phyloP scores from a whole-genome alignment of 2,329 filamentous ascomycete genomes.

The Rutstroemia sp. region DNA sequence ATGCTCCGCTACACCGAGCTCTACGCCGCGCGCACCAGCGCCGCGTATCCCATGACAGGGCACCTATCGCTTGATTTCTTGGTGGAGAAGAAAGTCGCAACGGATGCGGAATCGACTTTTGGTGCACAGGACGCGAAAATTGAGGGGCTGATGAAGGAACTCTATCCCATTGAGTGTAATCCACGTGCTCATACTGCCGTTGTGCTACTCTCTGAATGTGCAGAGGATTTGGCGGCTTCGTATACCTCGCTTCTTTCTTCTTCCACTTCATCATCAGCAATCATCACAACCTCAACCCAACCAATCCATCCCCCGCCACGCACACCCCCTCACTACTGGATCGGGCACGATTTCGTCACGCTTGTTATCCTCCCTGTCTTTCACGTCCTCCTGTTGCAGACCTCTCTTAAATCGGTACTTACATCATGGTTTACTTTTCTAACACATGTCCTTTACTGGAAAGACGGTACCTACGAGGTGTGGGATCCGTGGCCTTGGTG shows the following conservation, averaged over 20 bases:
- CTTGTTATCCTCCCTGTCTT: conserved; percentile 40
- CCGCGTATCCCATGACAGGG: conserved; percentile 46
- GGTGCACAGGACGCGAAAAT: not conserved
- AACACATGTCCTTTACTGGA: conserved; percentile 40
- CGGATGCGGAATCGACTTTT: not conserved
- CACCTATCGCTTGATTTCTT: conserved; percentile 52
- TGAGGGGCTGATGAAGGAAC: conserved; percentile 28
- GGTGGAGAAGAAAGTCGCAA: not conserved
- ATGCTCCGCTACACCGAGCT: conserved; percentile 59
- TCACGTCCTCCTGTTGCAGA: conserved; percentile 21
- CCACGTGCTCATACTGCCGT: conserved; percentile 63
- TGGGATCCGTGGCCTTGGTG: conserved; percentile 51
- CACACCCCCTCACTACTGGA: conserved; percentile 49
- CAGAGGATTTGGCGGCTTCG: conserved; percentile 35
- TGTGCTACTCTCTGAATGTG: conserved; percentile 44
- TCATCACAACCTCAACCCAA: not conserved
- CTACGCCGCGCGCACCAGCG: conserved; percentile 36
- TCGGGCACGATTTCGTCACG: conserved; percentile 55
- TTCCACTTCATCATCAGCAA: conserved; percentile 2
- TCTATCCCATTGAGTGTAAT: conserved; percentile 67
- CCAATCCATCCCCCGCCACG: conserved; percentile 17
- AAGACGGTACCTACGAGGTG: conserved; percentile 44
- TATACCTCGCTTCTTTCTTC: conserved; percentile 42
- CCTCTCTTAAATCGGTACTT: conserved; percentile 18
- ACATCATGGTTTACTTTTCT: conserved; percentile 27